Percentiles rank a stretch among this genome's conserved stretches.
Conservation (phyloP, 208 protist genomes). For the Angomonas desouzai region DNA sequence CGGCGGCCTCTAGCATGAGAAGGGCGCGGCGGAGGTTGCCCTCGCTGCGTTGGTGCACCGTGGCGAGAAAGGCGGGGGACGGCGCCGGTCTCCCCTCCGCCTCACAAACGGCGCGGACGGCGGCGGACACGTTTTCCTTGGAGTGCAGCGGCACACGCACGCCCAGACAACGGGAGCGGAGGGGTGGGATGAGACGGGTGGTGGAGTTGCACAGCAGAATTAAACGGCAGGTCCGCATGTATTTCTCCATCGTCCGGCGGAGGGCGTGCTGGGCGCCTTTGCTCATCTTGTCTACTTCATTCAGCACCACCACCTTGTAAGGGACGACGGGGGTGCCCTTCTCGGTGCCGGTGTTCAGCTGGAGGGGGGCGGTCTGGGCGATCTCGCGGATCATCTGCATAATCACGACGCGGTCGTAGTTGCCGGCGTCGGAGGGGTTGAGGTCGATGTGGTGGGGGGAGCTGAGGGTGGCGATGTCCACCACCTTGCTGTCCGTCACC, state of each 20-base stretch:
- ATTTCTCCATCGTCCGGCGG: slow-evolving; percentile 99
- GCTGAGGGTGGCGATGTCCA: slow-evolving; percentile 96
- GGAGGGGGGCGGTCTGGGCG: slow-evolving; percentile 91
- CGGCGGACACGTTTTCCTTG: slow-evolving; percentile 82
- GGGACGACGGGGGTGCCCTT: slow-evolving; percentile 17
- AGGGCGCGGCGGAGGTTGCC: slow-evolving; percentile 97
- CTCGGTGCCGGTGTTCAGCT: slow-evolving; percentile 14
- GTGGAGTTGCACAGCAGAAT: slow-evolving; percentile 95
- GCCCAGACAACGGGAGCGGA: slow-evolving; percentile 97
- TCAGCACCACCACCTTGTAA: slow-evolving; percentile 97
- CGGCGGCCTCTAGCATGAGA: slow-evolving; percentile 96
- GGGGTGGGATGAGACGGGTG: slow-evolving; percentile 95
- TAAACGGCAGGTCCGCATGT: slow-evolving; percentile 96
- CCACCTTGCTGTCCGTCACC: slow-evolving; percentile 89
- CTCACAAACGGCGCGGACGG: slow-evolving; percentile 66
- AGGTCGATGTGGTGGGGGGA: slow-evolving; percentile 99
- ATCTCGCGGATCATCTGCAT: slow-evolving; percentile 99
- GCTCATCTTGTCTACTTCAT: slow-evolving; percentile 97
- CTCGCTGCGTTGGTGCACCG: slow-evolving; percentile 68
- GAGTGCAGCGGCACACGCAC: slow-evolving; percentile 96
- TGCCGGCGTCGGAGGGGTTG: slow-evolving; percentile 98
- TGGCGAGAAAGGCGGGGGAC: slow-evolving; percentile 52
- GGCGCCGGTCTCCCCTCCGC: slow-evolving; percentile 56
- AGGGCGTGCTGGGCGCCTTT: slow-evolving; percentile 98
- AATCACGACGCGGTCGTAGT: slow-evolving; percentile 96